Percentiles rank a stretch among this genome's conserved stretches.
phyloP scores from a whole-genome alignment of 2,329 filamentous ascomycete species.

The Fusarium odoratissimum region DNA sequence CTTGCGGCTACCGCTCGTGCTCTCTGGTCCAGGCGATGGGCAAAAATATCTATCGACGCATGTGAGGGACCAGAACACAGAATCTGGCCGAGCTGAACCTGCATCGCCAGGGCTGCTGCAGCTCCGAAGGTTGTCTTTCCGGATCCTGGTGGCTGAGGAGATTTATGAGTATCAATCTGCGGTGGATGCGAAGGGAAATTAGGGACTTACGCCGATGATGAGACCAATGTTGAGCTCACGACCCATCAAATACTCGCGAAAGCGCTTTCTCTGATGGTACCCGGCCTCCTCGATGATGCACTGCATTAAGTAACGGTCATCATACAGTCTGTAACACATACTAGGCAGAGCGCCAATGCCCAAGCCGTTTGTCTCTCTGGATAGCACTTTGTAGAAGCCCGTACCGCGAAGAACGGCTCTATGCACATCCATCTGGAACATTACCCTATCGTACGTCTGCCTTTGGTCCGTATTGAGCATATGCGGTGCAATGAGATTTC shows the following conservation, averaged over 20 bases:
- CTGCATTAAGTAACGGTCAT: background rate
- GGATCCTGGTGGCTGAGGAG: conserved; percentile 22
- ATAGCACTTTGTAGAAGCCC: background rate
- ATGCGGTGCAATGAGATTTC: too few species aligned
- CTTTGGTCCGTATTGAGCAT: too few species aligned
- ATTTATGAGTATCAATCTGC: background rate
- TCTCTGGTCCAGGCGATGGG: background rate
- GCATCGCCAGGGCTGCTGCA: conserved; percentile 11
- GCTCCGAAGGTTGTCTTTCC: conserved; percentile 25
- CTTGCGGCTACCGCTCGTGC: background rate
- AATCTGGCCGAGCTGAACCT: conserved; percentile 2
- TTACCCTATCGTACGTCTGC: too few species aligned
- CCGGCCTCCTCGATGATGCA: conserved; percentile 17
- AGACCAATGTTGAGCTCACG: conserved; percentile 15
- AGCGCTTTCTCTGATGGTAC: conserved; percentile 5
- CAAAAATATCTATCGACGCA: conserved; percentile 14
- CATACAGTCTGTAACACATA: background rate
- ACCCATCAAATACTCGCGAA: conserved; percentile 16
- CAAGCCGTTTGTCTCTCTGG: too few species aligned
- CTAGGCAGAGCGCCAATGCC: background rate
- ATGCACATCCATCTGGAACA: background rate
- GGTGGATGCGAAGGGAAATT: background rate
- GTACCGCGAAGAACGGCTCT: background rate
- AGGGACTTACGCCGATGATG: conserved; percentile 25
- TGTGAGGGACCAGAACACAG: conserved; percentile 17